phyloP scores from a whole-genome alignment of 164 flowering plant genomes.

The Litsea cubeba region DNA sequence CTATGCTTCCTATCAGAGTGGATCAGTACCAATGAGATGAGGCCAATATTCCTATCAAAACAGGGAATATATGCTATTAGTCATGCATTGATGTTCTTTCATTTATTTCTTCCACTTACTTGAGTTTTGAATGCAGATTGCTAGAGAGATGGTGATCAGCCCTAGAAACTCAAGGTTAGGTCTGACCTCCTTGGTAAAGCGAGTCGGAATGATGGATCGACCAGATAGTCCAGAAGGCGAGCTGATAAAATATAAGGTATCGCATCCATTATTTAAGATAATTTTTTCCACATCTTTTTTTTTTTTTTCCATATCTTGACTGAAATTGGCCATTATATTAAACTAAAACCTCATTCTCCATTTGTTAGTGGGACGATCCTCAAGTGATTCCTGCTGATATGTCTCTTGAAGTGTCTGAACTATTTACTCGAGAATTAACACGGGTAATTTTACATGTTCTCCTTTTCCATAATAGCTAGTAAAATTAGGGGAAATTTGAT shows the following conservation, averaged over 20 bases:
- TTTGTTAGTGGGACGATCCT: constrained; percentile 92
- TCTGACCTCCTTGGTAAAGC: constrained; percentile 56
- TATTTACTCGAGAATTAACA: constrained; percentile 82
- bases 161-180: constrained; percentile 81
- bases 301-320: neutral
- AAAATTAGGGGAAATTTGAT: neutral
- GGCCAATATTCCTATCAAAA: neutral
- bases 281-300: neutral
- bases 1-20: neutral
- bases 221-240: constrained; percentile 74
- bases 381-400: constrained; percentile 71
- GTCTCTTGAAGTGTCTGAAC: constrained; percentile 87
- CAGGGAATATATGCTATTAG: too few relatives aligned
- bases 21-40: too few relatives aligned
- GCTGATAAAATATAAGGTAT: constrained; percentile 73
- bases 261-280: neutral
- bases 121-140: constrained; percentile 51
- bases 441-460: constrained; percentile 49
- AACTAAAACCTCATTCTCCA: neutral
- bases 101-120: constrained; percentile 3
- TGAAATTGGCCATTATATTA: too few relatives aligned
- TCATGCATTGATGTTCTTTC: neutral
- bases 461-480: neutral
- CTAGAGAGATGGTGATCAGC: constrained; percentile 98
- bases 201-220: constrained; percentile 49